phyloP scores from a whole-genome alignment of 2,329 filamentous ascomycete genomes.

The Colletotrichum orbiculare region DNA sequence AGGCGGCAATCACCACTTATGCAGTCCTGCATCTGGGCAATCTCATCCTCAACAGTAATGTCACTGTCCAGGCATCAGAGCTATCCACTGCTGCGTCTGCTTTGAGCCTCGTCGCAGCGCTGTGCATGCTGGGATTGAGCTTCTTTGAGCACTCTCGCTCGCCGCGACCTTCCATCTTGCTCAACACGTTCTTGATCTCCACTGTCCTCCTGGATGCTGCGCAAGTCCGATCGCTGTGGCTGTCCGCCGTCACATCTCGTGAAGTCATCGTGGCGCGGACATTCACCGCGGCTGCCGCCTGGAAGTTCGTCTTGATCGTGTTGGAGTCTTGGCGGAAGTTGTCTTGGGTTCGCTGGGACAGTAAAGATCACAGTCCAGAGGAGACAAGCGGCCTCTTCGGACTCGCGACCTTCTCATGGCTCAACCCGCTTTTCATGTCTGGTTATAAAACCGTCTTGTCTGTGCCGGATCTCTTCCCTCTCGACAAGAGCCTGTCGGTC shows the following conservation, averaged over 20 bases:
- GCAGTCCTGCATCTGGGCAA: not conserved
- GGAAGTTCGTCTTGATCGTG: slow-evolving; percentile 38
- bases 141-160: slow-evolving; percentile 44
- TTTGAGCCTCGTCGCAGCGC: slow-evolving; percentile 43
- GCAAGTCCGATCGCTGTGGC: slow-evolving; percentile 1
- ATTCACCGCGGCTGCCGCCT: slow-evolving; percentile 36
- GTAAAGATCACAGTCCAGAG: slow-evolving; percentile 37
- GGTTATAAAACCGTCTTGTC: slow-evolving; percentile 25
- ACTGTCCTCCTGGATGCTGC: not conserved
- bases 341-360: slow-evolving; percentile 4
- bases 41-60: not conserved
- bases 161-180: slow-evolving; percentile 37
- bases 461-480: slow-evolving; percentile 19
- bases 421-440: slow-evolving; percentile 25
- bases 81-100: slow-evolving; percentile 34
- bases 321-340: slow-evolving; percentile 40
- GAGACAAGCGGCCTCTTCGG: slow-evolving; percentile 38
- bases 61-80: not conserved
- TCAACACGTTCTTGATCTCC: slow-evolving; percentile 7
- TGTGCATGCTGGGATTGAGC: slow-evolving; percentile 44
- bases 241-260: not conserved
- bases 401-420: slow-evolving; percentile 39
- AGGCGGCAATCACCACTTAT: not conserved
- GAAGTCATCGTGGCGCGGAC: slow-evolving; percentile 18
- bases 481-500: not conserved